Percentiles rank a stretch among this genome's conserved stretches.
Conservation (phyloP, 2,329 filamentous ascomycete species). For the Phialophora chinensis region DNA sequence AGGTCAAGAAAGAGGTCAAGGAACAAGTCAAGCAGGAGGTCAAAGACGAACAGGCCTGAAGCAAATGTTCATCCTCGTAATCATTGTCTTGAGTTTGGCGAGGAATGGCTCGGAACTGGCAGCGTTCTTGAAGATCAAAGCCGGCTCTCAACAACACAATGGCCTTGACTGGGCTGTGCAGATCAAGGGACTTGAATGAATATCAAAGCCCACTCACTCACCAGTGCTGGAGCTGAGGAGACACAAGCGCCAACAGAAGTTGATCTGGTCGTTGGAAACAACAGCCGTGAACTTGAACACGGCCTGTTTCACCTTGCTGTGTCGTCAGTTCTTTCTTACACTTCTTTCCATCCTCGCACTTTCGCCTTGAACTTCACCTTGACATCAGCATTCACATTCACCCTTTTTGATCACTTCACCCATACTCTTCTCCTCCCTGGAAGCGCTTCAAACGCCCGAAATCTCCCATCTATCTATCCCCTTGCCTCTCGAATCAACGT, state of each 20-base stretch:
- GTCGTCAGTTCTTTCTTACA: too few relatives aligned
- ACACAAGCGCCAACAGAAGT: neutral
- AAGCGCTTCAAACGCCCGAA: neutral
- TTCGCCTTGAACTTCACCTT: neutral
- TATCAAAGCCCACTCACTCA: neutral
- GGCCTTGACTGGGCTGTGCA: neutral
- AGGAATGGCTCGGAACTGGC: neutral
- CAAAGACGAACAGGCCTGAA: neutral
- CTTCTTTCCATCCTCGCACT: too few relatives aligned
- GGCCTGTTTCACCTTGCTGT: neutral
- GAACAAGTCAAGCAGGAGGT: neutral
- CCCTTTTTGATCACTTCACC: neutral
- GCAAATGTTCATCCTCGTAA: neutral
- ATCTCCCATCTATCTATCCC: neutral
- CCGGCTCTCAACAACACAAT: neutral
- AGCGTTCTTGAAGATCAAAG: neutral
- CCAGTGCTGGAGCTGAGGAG: neutral
- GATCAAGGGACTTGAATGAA: neutral
- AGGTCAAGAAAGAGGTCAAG: neutral
- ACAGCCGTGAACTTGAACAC: neutral
- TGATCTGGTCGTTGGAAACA: neutral
- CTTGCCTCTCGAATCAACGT: neutral
- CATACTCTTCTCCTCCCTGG: neutral
- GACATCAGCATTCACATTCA: neutral
- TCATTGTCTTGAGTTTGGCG: neutral